Percentiles rank a stretch among this genome's conserved stretches.
Evolutionary conservation across 805 yeast genomes (phyloP).

Genomic region (Wickerhamomyces strasburgensis): DNA sequence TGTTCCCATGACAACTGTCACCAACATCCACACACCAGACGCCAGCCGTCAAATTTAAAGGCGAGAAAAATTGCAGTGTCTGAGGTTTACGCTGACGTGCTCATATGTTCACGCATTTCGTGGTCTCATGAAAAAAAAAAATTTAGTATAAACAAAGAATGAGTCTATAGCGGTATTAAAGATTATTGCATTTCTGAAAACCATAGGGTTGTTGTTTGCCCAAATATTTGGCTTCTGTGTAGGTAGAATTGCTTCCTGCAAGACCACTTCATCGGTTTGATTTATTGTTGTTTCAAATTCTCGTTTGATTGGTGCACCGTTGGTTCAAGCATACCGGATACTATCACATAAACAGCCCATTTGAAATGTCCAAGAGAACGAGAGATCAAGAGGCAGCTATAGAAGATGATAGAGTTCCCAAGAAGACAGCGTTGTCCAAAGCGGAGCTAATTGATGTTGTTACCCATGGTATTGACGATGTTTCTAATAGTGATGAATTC

Average conservation of each 20-base stretch:
- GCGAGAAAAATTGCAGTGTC: too few species aligned
- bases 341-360: not conserved
- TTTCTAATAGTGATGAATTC: conserved; percentile 2
- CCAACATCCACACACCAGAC: too few species aligned
- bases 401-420: conserved; percentile 12
- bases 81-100: conserved; percentile 9
- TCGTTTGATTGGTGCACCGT: too few species aligned
- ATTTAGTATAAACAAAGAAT: conserved; percentile 6
- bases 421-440: conserved; percentile 20
- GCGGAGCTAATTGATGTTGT: conserved; percentile 17
- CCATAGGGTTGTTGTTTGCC: too few species aligned
- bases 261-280: too few species aligned
- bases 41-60: too few species aligned
- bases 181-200: not conserved
- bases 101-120: conserved; percentile 13
- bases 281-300: too few species aligned
- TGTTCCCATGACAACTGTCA: too few species aligned
- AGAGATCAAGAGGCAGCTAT: conserved; percentile 16
- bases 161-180: not conserved
- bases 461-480: conserved; percentile 9
- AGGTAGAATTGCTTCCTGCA: too few species aligned
- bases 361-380: conserved; percentile 13
- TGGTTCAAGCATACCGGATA: not conserved
- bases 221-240: too few species aligned
- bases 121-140: conserved; percentile 8